Evolutionary conservation across 305 asterid genomes (phyloP), one percentile per base, ranked within the genome.

Genomic region (Rubia balearica): DNA sequence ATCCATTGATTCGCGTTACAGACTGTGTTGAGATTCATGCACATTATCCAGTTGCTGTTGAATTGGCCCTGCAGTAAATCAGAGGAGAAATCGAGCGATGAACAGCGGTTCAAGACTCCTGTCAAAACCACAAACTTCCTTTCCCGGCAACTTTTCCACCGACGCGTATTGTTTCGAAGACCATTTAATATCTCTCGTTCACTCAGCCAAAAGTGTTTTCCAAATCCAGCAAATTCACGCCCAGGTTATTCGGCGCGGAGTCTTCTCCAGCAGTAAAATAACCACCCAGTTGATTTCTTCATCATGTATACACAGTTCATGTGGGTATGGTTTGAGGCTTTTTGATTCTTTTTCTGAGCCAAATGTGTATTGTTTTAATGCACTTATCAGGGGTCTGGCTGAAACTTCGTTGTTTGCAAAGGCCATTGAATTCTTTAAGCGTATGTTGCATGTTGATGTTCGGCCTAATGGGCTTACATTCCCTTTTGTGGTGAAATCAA

Each of bases 201-300:
- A 83, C 49, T 65, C 69, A 40, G 68, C 80, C 17, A 71, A 62
- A 74, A 64, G 66, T 57, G 27, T 30, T 42, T 70, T 8, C 59
- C 80, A 80, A 6, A 71, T 83, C 17, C 72, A 76, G n/a, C 76
- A 81, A 78, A 78, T 80, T 63, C 85, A 80, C 66, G 67, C 65
- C 53, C 81, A 72, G 59, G 48, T 80, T 24, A 55, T 80, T 19
- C 61, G 19, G 49, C 74, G 51, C 7, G 46, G 46, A 27, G 57
- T 70, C 1, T 61, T 19, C 17, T 55, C 70, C 30, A 67, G 73
- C 38, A 71, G 75, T 51, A 61, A 71, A 70, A 76, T 83, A 42
- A 68, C 69, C 60, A 74, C 83, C 61, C 87, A 80, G 65, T 33
- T 83, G 6, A 78, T 83, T 56, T 80, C 87, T 36, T 74, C 83